phyloP scores from a whole-genome alignment of 352 stramenopile species.

The Blastocystis sp. region DNA sequence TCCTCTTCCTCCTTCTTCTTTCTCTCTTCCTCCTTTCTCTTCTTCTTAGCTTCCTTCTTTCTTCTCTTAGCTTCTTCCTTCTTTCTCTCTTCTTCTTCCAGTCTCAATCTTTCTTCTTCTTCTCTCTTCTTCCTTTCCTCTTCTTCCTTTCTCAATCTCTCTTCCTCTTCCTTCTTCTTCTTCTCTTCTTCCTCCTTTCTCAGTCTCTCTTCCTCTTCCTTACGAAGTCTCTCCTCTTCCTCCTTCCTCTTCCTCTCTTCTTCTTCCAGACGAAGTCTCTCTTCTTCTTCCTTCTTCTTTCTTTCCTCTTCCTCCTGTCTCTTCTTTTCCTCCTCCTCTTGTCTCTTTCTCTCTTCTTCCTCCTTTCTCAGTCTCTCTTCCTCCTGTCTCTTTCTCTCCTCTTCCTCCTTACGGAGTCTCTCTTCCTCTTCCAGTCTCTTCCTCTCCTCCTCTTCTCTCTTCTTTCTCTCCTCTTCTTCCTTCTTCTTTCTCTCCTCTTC shows the following conservation, averaged over 20 bases:
- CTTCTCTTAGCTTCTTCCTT: neutral
- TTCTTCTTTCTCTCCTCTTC: neutral
- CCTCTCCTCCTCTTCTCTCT: neutral
- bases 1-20: conserved; percentile 1
- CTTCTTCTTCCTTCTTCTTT: conserved; percentile 38
- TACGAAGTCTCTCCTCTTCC: neutral
- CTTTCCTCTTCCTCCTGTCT: neutral
- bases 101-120: neutral
- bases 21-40: neutral
- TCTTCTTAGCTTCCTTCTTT: too few relatives aligned
- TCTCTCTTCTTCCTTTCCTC: neutral
- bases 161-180: too few relatives aligned
- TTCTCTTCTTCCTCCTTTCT: too few relatives aligned
- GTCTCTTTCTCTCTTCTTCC: neutral
- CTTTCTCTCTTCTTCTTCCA: neutral
- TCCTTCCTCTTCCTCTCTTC: conserved; percentile 30
- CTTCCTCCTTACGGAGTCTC: conserved; percentile 10
- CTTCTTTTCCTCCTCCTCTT: neutral
- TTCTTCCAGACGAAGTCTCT: neutral
- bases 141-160: too few relatives aligned
- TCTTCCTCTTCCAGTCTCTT: neutral
- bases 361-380: conserved; percentile 1
- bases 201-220: neutral
- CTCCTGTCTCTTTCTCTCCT: neutral
- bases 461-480: neutral